A percentile compares a stretch with the other conserved stretches of the same genome.
Conservation (phyloP, 1,284 basidiomycete genomes). For the Austroboletus novae-zelandiae region DNA sequence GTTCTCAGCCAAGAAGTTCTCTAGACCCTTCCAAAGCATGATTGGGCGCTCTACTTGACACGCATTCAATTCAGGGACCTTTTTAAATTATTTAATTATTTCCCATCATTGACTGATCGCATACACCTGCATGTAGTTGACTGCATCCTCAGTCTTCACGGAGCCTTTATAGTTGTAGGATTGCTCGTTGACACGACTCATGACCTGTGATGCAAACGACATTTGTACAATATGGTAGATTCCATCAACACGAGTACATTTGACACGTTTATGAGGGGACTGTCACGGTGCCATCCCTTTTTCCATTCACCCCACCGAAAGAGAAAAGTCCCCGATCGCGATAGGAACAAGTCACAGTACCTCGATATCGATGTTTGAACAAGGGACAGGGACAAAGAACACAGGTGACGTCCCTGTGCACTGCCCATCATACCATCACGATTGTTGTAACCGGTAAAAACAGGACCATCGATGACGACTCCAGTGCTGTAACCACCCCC, state of each 20-base stretch:
- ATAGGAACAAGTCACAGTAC: too few relatives aligned
- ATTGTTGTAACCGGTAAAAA: not conserved
- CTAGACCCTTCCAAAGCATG: too few relatives aligned
- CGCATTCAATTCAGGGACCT: not conserved
- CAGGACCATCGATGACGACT: not conserved
- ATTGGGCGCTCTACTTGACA: too few relatives aligned
- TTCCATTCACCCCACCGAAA: not conserved
- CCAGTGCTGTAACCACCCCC: not conserved
- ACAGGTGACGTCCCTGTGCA: too few relatives aligned
- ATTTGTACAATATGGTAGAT: not conserved
- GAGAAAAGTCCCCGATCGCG: not conserved
- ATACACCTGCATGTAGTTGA: not conserved
- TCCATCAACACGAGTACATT: not conserved
- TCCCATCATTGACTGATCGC: not conserved
- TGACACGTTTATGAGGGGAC: not conserved
- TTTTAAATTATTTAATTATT: not conserved
- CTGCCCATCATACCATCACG: too few relatives aligned
- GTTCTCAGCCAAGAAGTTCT: not conserved
- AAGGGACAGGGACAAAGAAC: too few relatives aligned
- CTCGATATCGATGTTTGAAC: too few relatives aligned
- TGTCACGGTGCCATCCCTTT: not conserved
- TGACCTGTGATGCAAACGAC: not conserved
- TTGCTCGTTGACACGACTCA: not conserved
- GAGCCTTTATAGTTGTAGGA: not conserved
- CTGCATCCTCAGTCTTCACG: not conserved